Evolutionary conservation across 2,329 filamentous ascomycete genomes (phyloP).

Genomic region (Phyllosticta citribraziliensis): DNA sequence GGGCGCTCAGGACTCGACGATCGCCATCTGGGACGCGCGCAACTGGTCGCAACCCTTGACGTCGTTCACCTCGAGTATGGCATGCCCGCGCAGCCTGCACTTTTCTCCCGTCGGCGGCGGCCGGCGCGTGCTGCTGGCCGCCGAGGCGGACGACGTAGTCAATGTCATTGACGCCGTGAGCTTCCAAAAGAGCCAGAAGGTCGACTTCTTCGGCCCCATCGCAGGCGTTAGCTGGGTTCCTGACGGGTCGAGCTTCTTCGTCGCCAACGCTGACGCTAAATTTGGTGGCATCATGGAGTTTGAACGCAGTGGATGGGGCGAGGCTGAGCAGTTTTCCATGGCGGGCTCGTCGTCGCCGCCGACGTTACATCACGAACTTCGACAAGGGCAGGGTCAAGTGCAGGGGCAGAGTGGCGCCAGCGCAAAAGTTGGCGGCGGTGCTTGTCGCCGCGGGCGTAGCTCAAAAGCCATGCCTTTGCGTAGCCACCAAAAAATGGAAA

Average conservation of each 20-base stretch:
- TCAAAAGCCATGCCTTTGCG: neutral
- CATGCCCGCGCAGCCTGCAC: conserved; percentile 56
- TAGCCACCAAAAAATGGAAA: neutral
- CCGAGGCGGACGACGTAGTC: conserved; percentile 66
- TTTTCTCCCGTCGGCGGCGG: conserved; percentile 66
- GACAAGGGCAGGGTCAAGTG: neutral
- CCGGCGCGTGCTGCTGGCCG: conserved; percentile 56
- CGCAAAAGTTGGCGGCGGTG: neutral
- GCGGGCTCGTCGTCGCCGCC: neutral
- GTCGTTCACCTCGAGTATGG: conserved; percentile 55
- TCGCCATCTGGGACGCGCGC: conserved; percentile 69
- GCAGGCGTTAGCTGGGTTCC: conserved; percentile 58
- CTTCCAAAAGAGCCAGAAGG: conserved; percentile 55
- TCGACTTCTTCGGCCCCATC: conserved; percentile 68
- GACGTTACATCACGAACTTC: neutral
- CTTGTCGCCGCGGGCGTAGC: too few relatives aligned
- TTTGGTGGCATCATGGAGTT: conserved; percentile 60
- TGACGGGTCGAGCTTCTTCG: conserved; percentile 56
- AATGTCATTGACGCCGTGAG: conserved; percentile 59
- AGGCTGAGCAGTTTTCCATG: conserved; percentile 1
- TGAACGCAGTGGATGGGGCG: conserved; percentile 35
- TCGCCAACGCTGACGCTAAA: conserved; percentile 55
- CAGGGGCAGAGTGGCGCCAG: neutral
- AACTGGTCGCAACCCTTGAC: conserved; percentile 50
- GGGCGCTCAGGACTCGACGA: conserved; percentile 62